Conservation (phyloP, 129 eudicot genomes). For the carrot (Daucus carota) region DNA sequence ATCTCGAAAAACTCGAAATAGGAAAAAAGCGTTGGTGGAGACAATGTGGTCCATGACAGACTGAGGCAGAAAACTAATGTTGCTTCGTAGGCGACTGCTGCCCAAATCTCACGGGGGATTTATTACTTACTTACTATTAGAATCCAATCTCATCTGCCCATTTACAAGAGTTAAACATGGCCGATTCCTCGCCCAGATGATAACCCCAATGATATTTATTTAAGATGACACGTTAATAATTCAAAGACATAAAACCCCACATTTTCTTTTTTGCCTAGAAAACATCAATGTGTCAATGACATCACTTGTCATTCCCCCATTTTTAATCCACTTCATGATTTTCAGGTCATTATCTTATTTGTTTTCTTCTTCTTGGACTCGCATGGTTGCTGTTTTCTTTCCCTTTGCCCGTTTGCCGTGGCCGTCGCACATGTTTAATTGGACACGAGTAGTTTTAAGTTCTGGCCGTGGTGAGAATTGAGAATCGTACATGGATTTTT, state of each 20-base stretch:
- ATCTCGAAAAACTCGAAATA: slow-evolving; percentile 6
- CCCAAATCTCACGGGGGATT: slow-evolving; percentile 36
- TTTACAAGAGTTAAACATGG: slow-evolving; percentile 71
- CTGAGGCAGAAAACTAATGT: slow-evolving; percentile 18
- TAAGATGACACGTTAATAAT: background rate
- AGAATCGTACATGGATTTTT: too few relatives aligned
- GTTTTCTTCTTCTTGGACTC: slow-evolving; percentile 1
- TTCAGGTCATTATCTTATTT: slow-evolving; percentile 9
- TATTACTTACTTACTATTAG: too few relatives aligned
- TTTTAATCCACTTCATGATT: slow-evolving; percentile 16
- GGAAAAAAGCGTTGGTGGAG: slow-evolving; percentile 13
- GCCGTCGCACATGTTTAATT: too few relatives aligned
- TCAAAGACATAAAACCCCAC: background rate
- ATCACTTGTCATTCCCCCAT: slow-evolving; percentile 11
- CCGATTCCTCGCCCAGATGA: slow-evolving; percentile 82
- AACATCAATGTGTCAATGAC: slow-evolving; percentile 15
- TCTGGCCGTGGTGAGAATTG: too few relatives aligned
- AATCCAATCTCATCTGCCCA: slow-evolving; percentile 35
- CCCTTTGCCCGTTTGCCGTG: too few relatives aligned
- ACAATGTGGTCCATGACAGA: slow-evolving; percentile 33
- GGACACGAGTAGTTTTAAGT: too few relatives aligned
- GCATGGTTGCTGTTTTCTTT: too few relatives aligned
- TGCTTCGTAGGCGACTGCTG: slow-evolving; percentile 3
- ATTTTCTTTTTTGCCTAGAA: slow-evolving; percentile 12
- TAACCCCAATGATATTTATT: slow-evolving; percentile 26